Base-by-base conservation (phyloP, 495 filamentous ascomycete species). In the Podospora comata region DNA sequence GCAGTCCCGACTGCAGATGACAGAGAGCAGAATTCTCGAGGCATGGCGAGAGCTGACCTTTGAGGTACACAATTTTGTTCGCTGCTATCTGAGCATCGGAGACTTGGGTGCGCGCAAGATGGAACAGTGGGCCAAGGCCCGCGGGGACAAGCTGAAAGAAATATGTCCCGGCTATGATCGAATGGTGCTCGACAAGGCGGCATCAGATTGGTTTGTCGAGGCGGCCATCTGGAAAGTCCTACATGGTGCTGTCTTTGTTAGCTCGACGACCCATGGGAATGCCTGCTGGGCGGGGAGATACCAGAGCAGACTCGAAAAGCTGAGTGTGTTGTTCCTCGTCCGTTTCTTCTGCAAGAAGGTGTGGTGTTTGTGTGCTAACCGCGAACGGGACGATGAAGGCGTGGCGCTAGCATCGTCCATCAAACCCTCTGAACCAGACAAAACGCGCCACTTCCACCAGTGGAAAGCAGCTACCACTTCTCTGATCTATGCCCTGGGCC, bases 241-340 rank as follows among this genome's bases (percentile, higher is more conserved):
- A 7, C 30, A 18, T 23, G 16, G 27, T 5, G 23, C 23, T 6
- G 59, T 61, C 26, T 20, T 64, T 64, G n/a, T 9, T 5, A n/a
- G 30, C 7, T 55, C 48, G 48, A 64, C 62, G 4, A 53, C 34
- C 0, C 30, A 20, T 32, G 48, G 62, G 18, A 53, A 19, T 20
- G 30, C 20, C 19, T 64, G 62, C 62, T 48, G 62, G 32, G 62
- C 62, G 16, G 48, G 34, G 62, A 64, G 27, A 18, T 61, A 18
- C 5, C 23, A 30, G 20, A 61, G 27, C 13, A 18, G 13, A 7
- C 26, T 61, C 5, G 16, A 61, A 15, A 61, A 30, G 27, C 59
- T 61, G 59, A 61, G 59, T 61, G 32, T 13, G 59, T 61, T 7
- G 26, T 18, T 18, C 16, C 58, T 27, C 34, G 34, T 6, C 3